Conservation (phyloP, 129 eudicot genomes). For the Cynara cardunculus region DNA sequence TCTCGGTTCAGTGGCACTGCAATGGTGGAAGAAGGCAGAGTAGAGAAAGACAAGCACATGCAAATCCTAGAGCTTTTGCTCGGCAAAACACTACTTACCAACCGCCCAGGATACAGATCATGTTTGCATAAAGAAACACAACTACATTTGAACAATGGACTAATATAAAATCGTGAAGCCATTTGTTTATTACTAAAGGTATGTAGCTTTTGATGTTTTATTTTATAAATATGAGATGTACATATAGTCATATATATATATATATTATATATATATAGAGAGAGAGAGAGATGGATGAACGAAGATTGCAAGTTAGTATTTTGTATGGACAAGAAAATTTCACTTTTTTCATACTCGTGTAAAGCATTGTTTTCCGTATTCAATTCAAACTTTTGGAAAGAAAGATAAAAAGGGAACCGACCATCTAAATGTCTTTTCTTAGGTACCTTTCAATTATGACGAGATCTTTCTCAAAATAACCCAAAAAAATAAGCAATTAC, state of each 20-base stretch:
- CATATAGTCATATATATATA: not conserved
- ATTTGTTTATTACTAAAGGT: not conserved
- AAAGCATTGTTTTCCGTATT: no score
- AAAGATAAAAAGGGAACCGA: no score
- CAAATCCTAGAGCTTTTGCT: slow-evolving; percentile 6
- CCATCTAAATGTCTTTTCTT: no score
- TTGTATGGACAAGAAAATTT: no score
- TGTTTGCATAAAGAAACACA: not conserved
- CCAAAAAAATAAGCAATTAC: no score
- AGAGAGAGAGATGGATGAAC: no score
- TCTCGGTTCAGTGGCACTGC: not conserved
- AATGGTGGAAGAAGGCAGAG: not conserved
- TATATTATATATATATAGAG: no score
- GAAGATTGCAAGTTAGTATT: no score
- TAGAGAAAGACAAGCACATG: not conserved
- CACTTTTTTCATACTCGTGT: no score
- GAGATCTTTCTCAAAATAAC: no score
- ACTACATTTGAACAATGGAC: not conserved
- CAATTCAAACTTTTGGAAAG: no score
- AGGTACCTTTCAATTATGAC: no score
- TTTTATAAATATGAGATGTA: not conserved
- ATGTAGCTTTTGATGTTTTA: not conserved
- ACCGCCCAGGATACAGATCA: not conserved
- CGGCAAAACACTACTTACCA: not conserved
- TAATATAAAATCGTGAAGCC: not conserved